Conservation (phyloP, 2,329 filamentous ascomycete genomes). For the Aspergillus novofumigatus region DNA sequence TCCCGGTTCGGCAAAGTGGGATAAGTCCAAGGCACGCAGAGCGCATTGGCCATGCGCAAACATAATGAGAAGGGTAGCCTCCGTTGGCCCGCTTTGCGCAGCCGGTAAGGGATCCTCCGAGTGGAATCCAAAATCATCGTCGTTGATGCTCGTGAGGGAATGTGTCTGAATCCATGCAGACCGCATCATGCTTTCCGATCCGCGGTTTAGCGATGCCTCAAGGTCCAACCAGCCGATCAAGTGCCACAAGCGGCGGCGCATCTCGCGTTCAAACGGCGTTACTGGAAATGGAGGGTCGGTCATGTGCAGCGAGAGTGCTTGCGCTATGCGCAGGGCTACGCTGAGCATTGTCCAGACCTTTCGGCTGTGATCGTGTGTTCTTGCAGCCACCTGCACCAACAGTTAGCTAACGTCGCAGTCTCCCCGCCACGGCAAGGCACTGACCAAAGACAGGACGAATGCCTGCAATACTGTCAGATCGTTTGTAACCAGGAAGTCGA, state of each 20-base stretch:
- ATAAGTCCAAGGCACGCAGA: background rate
- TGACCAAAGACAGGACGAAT: no score
- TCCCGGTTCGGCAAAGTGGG: background rate
- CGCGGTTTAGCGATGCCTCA: slow-evolving; percentile 21
- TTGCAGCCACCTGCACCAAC: no score
- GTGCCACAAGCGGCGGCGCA: slow-evolving; percentile 24
- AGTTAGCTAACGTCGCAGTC: no score
- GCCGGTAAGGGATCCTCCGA: background rate
- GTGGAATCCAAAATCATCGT: background rate
- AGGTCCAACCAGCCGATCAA: slow-evolving; percentile 24
- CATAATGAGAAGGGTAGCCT: background rate
- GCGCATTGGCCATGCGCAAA: background rate
- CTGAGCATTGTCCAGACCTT: slow-evolving; percentile 28
- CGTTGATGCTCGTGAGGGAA: background rate
- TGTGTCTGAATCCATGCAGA: background rate
- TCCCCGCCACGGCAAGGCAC: no score
- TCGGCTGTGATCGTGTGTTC: slow-evolving; percentile 21
- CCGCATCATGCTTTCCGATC: background rate
- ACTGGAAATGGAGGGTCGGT: slow-evolving; percentile 22
- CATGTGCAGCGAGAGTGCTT: slow-evolving; percentile 25
- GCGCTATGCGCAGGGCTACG: slow-evolving; percentile 25
- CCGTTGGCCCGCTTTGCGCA: background rate
- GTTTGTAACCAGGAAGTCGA: no score
- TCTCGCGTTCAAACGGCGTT: slow-evolving; percentile 21
- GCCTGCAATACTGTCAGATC: no score